Evolutionary conservation across 169 alveolate species (phyloP), one percentile per base, ranked within the genome.

Genomic region (Ichthyophthirius multifiliis): DNA sequence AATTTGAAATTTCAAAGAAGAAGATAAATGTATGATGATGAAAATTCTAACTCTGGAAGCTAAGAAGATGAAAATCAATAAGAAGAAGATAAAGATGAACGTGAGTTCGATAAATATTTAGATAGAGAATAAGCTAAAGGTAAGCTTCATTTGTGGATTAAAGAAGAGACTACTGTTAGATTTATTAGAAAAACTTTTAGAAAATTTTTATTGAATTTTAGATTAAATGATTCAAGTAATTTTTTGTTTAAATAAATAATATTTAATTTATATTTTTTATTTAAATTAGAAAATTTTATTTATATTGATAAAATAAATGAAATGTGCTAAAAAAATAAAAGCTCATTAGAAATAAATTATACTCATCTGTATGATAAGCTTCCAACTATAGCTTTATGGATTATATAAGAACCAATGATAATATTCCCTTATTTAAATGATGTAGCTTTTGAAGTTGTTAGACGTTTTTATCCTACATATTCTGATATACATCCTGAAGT

Each of bases 121-220:
- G 94, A 90, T 67, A 86, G 81, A 65, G 97, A 92, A 48, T 93
- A 92, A 46, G 94, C 89, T n/a, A 93, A 92, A 79, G 98, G 98
- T 5, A 92, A 90, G 64, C 85, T 93, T 43, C 43, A 86, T 12
- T 74, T 67, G 6, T 95, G 98, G 98, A 74, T 95, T 15, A 75
- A 89, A 43, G 94, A 93, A 62, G 93, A 93, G 3, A 92, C 92
- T 63, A 91, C 95, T 31, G 79, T 81, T n/a, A 79, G 94, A 64
- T 95, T 88, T 89, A 93, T 95, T 64, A 85, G 95, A 73, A 84
- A 91, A 13, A 84, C 83, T 10, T 95, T 95, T 84, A 76, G 85
- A 20, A 83, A 80, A 43, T 93, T 95, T 67, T 84, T 95, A 34
- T 84, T 86, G 64, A 78, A 81, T 31, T 91, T 81, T 81, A 87